Conservation (phyloP, 768 basidiomycete species). For the Albatrellus ellisii region DNA sequence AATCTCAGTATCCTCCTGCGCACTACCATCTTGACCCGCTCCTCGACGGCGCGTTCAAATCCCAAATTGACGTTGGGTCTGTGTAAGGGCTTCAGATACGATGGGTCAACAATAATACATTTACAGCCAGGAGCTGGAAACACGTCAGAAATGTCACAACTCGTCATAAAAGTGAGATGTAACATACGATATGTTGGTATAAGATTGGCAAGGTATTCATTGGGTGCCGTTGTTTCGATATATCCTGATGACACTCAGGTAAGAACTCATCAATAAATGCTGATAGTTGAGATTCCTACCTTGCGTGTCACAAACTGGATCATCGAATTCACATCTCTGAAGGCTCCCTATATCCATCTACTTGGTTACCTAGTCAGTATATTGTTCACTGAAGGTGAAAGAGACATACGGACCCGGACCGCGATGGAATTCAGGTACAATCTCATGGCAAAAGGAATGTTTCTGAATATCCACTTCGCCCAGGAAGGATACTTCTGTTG, state of each 20-base stretch:
- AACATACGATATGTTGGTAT: constrained; percentile 39
- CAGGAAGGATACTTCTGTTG: constrained; percentile 29
- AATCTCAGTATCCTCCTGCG: too few relatives aligned
- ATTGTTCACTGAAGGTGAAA: neutral
- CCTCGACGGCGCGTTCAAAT: constrained; percentile 35
- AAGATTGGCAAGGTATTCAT: constrained; percentile 17
- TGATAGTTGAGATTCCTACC: neutral
- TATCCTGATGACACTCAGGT: constrained; percentile 24
- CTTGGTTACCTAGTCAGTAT: neutral
- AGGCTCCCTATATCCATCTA: constrained; percentile 2
- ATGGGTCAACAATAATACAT: constrained; percentile 47
- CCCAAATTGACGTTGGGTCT: constrained; percentile 37
- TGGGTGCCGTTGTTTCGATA: constrained; percentile 33
- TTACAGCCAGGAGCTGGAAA: constrained; percentile 44
- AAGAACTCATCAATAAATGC: neutral
- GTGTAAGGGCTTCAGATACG: constrained; percentile 39
- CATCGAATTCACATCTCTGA: neutral
- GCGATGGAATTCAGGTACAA: constrained; percentile 35
- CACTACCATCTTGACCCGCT: constrained; percentile 37
- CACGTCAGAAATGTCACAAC: neutral
- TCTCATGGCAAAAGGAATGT: constrained; percentile 37
- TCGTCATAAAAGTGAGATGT: neutral
- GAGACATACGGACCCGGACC: constrained; percentile 25
- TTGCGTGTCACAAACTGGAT: neutral
- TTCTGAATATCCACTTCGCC: constrained; percentile 39